These are phyloP conservation scores for Skeletonema tropicum DNA, from an alignment of 108 stramenopile genomes.

Conservation along the genomic window DNA sequence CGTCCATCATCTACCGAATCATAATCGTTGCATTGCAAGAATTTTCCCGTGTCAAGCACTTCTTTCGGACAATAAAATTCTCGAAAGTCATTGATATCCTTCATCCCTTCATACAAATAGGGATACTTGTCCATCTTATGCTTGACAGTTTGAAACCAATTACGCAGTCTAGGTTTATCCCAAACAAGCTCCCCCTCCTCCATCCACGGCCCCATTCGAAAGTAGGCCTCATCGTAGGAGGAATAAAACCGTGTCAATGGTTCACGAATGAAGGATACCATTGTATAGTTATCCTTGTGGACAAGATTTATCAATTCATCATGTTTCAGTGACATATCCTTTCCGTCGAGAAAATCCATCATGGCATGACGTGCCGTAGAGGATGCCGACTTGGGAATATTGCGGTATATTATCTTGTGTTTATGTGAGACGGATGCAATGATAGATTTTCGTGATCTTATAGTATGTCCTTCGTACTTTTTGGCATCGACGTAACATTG, in stretches of 20 bases:
- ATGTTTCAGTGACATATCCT: slow-evolving; percentile 12
- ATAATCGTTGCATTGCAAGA: slow-evolving; percentile 22
- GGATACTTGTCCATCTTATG: slow-evolving; percentile 34
- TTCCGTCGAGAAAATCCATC: slow-evolving; percentile 35
- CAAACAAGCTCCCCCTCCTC: slow-evolving; percentile 20
- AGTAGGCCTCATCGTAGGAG: too few species aligned
- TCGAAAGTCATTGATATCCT: too few species aligned
- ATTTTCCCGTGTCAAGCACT: too few species aligned
- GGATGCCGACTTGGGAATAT: slow-evolving; percentile 41
- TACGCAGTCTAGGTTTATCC: not conserved
- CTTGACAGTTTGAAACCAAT: not conserved
- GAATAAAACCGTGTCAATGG: slow-evolving; percentile 50
- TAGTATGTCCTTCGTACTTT: slow-evolving; percentile 22
- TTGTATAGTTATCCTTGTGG: slow-evolving; percentile 9
- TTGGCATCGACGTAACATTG: slow-evolving; percentile 37
- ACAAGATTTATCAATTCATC: slow-evolving; percentile 15
- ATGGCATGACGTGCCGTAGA: slow-evolving; percentile 38
- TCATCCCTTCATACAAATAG: too few species aligned
- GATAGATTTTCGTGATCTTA: not conserved
- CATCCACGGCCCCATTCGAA: too few species aligned
- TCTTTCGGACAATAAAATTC: too few species aligned
- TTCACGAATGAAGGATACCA: slow-evolving; percentile 40
- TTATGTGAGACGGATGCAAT: slow-evolving; percentile 18
- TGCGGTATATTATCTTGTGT: slow-evolving; percentile 40
- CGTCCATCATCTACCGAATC: slow-evolving; percentile 40